These are phyloP conservation scores for Plantago elongata DNA, from an alignment of 257 asterid species.

Conservation along the genomic window DNA sequence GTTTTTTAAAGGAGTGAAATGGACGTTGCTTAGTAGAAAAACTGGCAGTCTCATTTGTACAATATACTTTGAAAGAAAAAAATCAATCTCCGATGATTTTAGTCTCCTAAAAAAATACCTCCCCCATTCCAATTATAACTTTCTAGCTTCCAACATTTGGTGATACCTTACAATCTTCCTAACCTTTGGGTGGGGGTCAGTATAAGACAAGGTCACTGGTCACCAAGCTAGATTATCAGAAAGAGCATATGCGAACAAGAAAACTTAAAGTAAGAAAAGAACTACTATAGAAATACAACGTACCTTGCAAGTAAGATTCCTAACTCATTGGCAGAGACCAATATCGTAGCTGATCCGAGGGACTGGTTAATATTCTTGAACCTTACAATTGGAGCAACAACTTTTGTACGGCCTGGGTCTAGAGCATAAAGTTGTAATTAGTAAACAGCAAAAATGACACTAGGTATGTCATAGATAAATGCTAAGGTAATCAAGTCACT, in stretches of 20 bases:
- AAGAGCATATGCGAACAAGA: neutral
- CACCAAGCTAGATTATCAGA: neutral
- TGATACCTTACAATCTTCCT: too few relatives aligned
- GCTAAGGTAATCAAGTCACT: slow-evolving; percentile 26
- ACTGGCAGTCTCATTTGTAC: too few relatives aligned
- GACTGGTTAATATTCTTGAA: slow-evolving; percentile 46
- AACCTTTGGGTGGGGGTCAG: too few relatives aligned
- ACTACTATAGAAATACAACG: slow-evolving; percentile 23
- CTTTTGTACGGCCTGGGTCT: slow-evolving; percentile 91
- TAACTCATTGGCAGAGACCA: slow-evolving; percentile 69
- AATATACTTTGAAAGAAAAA: too few relatives aligned
- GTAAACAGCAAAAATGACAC: slow-evolving; percentile 18
- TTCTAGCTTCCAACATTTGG: too few relatives aligned
- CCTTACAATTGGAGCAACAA: slow-evolving; percentile 72
- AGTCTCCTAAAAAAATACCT: too few relatives aligned
- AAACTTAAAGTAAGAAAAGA: neutral
- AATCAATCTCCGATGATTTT: too few relatives aligned
- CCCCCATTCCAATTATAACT: too few relatives aligned
- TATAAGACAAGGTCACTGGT: neutral
- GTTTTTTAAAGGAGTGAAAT: too few relatives aligned
- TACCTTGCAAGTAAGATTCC: slow-evolving; percentile 73
- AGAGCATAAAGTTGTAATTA: slow-evolving; percentile 24
- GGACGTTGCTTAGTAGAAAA: too few relatives aligned
- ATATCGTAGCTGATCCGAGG: slow-evolving; percentile 51
- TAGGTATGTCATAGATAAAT: neutral